phyloP scores from a whole-genome alignment of 1,284 basidiomycete genomes.

The Ceratobasidium sp. region DNA sequence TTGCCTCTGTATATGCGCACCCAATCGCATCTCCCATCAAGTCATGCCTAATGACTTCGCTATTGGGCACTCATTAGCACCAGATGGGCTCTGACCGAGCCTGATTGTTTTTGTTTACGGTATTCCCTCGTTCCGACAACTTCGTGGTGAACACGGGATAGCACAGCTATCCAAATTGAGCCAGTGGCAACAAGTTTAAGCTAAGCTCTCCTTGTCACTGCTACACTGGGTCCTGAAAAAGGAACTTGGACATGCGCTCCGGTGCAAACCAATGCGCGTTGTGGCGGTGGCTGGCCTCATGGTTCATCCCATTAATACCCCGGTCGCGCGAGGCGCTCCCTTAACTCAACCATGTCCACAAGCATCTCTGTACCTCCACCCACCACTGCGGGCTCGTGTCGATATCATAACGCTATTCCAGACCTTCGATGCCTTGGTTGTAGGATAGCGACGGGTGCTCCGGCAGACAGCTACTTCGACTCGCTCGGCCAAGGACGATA shows the following conservation, averaged over 20 bases:
- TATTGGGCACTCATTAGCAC: no score
- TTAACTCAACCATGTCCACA: slow-evolving; percentile 4
- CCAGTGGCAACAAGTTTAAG: neutral
- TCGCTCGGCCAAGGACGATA: slow-evolving; percentile 11
- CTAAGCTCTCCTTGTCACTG: neutral
- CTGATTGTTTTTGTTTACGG: no score
- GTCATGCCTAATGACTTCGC: no score
- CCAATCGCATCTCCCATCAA: no score
- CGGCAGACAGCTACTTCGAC: slow-evolving; percentile 32
- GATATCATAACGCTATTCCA: slow-evolving; percentile 1
- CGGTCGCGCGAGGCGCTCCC: neutral
- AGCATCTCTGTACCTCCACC: neutral
- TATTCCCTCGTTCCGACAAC: no score
- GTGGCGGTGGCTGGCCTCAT: slow-evolving; percentile 6
- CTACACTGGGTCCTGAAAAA: neutral
- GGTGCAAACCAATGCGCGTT: neutral
- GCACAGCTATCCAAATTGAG: neutral
- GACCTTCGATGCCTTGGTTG: slow-evolving; percentile 26
- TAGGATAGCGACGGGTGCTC: slow-evolving; percentile 39
- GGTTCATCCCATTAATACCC: neutral
- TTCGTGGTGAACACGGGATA: neutral
- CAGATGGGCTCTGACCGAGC: no score
- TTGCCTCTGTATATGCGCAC: no score
- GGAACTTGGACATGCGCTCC: neutral
- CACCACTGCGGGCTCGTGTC: neutral